Evolutionary conservation across 2,329 filamentous ascomycete species (phyloP).

Genomic region (Aspergillus cejpii): DNA sequence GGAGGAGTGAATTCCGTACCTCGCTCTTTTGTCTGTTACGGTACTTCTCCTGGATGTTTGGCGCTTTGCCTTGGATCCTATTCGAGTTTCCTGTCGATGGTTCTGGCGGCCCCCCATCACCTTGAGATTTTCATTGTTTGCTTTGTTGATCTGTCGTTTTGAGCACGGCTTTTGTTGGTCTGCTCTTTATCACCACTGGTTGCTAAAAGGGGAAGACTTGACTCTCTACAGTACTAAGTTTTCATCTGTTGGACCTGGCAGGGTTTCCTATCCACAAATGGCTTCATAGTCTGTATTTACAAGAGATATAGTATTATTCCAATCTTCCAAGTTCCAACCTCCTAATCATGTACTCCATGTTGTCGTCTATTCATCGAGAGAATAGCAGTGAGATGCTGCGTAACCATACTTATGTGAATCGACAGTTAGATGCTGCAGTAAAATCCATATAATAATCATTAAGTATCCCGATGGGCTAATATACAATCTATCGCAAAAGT

Average conservation of each 20-base stretch:
- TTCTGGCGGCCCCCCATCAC: neutral
- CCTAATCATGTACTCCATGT: too few species aligned
- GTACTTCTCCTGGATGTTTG: neutral
- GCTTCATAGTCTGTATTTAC: too few species aligned
- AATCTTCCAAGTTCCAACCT: too few species aligned
- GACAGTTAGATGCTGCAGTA: too few species aligned
- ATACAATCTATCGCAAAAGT: conserved; percentile 19
- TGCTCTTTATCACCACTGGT: neutral
- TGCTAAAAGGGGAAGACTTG: neutral
- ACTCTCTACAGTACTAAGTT: neutral
- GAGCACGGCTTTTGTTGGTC: neutral
- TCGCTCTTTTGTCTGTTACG: neutral
- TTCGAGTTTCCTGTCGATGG: neutral
- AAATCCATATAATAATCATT: too few species aligned
- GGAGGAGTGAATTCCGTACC: neutral
- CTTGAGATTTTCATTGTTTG: neutral
- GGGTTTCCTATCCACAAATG: too few species aligned
- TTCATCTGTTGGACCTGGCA: neutral
- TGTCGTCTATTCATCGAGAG: too few species aligned
- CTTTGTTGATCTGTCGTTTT: neutral
- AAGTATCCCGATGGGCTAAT: conserved; percentile 3
- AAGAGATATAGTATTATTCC: too few species aligned
- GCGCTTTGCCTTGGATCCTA: neutral
- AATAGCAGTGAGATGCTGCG: too few species aligned
- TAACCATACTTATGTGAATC: too few species aligned